Percentiles rank a stretch among this genome's conserved stretches.
Conservation (phyloP, 176 grass and related monocot genomes). For the Aegilops tauschii region DNA sequence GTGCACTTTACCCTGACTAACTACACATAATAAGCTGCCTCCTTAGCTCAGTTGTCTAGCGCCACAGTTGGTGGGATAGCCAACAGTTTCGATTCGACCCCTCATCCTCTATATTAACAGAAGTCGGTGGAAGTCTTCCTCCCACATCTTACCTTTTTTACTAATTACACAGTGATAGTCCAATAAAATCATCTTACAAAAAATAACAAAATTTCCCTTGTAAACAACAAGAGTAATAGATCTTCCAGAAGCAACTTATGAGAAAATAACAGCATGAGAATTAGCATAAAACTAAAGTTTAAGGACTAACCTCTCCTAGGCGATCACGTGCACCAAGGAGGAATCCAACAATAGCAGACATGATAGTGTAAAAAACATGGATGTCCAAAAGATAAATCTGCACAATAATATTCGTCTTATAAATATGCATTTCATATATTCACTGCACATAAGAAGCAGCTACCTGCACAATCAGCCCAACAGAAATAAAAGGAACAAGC, state of each 20-base stretch:
- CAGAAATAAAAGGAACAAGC: not conserved
- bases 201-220: not conserved
- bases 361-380: slow-evolving; percentile 82
- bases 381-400: slow-evolving; percentile 98
- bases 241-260: not conserved
- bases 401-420: slow-evolving; percentile 12
- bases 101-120: not conserved
- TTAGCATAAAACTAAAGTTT: slow-evolving; percentile 14
- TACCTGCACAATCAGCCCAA: slow-evolving; percentile 17
- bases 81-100: not conserved
- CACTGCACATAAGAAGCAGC: not conserved
- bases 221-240: slow-evolving; percentile 13
- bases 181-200: not conserved
- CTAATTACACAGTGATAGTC: not conserved
- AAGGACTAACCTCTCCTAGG: slow-evolving; percentile 72
- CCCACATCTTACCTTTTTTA: not conserved
- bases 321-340: slow-evolving; percentile 83
- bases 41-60: not conserved
- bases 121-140: not conserved
- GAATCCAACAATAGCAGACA: slow-evolving; percentile 91
- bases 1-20: not conserved
- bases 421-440: slow-evolving; percentile 21
- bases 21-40: slow-evolving; percentile 7
- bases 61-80: not conserved
- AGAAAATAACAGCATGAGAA: not conserved